Evolutionary conservation across 148 eudicot genomes (phyloP), one percentile per base, ranked within the genome.

Genomic region (Silene uniflora): DNA sequence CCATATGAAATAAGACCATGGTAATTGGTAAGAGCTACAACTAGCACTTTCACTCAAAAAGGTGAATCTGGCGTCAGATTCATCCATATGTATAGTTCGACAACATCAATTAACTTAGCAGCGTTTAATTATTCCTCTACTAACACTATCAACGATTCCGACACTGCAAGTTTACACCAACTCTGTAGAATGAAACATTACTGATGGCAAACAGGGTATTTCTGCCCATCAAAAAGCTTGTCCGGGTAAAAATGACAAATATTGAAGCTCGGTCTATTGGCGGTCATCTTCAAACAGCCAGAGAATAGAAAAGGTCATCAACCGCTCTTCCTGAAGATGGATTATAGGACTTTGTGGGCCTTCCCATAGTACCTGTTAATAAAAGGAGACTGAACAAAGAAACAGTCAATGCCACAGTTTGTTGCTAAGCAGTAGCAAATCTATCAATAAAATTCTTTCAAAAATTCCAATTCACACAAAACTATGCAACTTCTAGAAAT

Each of bases 281-380:
- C 67, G 58, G 56, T 58, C 60, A 27, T 6, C 32, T 70, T 69
- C 74, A 5, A 32, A 72, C 62, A 60, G 55, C 78, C 62, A 60
- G 62, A 42, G 54, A 44, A 59, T 29, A 32, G 18, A 23, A 62
- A 67, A 4, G 21, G 62, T 54, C 59, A 23, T 46, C 44, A 56
- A 46, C 21, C 3, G 66, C 27, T 52, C 56, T 39, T 73, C 69
- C 13, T 21, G 54, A 63, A 67, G 71, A 24, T 44, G 13, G 61
- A 62, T 87, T 83, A 94, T 4, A 94, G 68, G 75, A 94, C 82
- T 76, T 73, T 65, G 73, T 94, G 93, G 39, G 98, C 98, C 82
- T 94, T 94, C 79, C 98, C 91, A n/a, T 94, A 94, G 73, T 94
- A 94, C 79, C 98, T 83, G 82, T 94, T 94, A 65, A 94, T 91